Evolutionary conservation across 768 basidiomycete species (phyloP).

Genomic region (Phanerochaete carnosa): DNA sequence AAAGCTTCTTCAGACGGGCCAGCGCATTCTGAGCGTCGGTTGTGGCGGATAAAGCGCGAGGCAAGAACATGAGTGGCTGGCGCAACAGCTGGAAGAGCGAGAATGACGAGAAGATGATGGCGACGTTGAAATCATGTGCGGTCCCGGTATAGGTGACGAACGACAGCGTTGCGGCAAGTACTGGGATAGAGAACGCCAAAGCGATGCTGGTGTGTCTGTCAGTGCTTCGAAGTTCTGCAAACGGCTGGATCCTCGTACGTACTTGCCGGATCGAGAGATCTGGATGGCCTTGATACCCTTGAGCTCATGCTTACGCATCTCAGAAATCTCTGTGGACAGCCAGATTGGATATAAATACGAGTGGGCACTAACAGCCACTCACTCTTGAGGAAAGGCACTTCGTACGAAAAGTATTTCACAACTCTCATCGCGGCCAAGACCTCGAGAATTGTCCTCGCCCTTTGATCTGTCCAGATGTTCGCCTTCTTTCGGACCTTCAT

Average conservation of each 20-base stretch:
- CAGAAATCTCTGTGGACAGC: constrained; percentile 43
- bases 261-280: constrained; percentile 62
- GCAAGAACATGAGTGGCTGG: constrained; percentile 68
- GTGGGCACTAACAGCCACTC: constrained; percentile 17
- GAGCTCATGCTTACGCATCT: constrained; percentile 53
- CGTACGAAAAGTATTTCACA: constrained; percentile 78
- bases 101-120: constrained; percentile 65
- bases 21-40: constrained; percentile 66
- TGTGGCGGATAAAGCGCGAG: constrained; percentile 56
- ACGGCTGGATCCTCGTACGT: constrained; percentile 19
- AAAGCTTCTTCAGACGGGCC: constrained; percentile 36
- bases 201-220: constrained; percentile 37
- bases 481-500: constrained; percentile 50
- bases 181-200: constrained; percentile 56
- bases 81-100: constrained; percentile 65
- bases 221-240: constrained; percentile 13
- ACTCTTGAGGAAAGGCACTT: constrained; percentile 65
- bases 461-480: constrained; percentile 60
- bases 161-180: constrained; percentile 61
- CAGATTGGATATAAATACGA: not conserved
- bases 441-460: constrained; percentile 64
- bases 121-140: constrained; percentile 54
- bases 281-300: constrained; percentile 54
- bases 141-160: constrained; percentile 64
- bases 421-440: constrained; percentile 65